Conservation (phyloP, 192 early-diverging fungal genomes). For the Coemansia sp. region DNA sequence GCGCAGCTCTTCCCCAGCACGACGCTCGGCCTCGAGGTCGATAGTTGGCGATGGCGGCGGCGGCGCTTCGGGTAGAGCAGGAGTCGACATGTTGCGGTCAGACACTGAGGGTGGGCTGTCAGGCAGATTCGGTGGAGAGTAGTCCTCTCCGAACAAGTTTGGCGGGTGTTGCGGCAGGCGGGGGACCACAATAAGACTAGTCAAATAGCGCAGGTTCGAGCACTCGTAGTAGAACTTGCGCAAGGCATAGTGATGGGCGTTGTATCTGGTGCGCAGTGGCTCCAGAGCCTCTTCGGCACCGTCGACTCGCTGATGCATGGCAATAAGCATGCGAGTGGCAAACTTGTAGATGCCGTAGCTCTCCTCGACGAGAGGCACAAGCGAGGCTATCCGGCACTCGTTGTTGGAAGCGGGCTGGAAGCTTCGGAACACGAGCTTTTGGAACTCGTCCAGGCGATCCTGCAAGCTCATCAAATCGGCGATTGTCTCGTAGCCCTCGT, state of each 20-base stretch:
- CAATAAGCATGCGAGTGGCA: constrained; percentile 91
- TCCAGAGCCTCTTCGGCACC: constrained; percentile 82
- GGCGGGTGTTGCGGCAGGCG: constrained; percentile 81
- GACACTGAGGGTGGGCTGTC: constrained; percentile 42
- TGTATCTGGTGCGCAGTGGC: constrained; percentile 87
- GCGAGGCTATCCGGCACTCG: constrained; percentile 92
- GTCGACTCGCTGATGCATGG: constrained; percentile 79
- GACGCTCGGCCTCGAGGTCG: constrained; percentile 67
- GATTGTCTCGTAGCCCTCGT: constrained; percentile 99
- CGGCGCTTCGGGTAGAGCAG: constrained; percentile 51
- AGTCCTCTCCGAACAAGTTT: constrained; percentile 73
- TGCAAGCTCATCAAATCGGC: constrained; percentile 90
- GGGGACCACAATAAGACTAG: constrained; percentile 92
- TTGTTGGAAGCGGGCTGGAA: constrained; percentile 85
- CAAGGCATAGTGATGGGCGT: constrained; percentile 81
- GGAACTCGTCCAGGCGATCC: constrained; percentile 90
- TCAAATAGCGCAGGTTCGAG: constrained; percentile 86
- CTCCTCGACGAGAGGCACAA: constrained; percentile 98
- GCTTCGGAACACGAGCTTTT: constrained; percentile 84
- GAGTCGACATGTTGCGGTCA: constrained; percentile 39
- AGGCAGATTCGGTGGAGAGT: constrained; percentile 68
- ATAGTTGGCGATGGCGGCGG: constrained; percentile 61
- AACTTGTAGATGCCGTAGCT: constrained; percentile 96
- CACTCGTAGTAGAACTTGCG: constrained; percentile 93
- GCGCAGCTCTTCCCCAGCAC: constrained; percentile 65